A percentile compares a stretch with the other conserved stretches of the same genome.
These are phyloP conservation scores for Globisporangium acanthophoron DNA, from an alignment of 352 stramenopile genomes.

Conservation along the genomic window DNA sequence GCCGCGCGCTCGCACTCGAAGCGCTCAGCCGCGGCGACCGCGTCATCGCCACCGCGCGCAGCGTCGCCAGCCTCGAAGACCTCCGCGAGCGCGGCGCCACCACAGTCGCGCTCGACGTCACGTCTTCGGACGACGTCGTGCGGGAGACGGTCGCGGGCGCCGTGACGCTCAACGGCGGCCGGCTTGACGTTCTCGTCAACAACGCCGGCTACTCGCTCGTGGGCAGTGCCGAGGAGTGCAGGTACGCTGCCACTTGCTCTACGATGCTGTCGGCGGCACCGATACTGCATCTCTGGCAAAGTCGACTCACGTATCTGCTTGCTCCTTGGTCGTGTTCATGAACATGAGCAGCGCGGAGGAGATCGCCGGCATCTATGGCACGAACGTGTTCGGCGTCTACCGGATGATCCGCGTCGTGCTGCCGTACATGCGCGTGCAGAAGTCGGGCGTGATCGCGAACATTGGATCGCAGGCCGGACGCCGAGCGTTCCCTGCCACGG, in stretches of 20 bases:
- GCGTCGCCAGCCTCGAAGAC: slow-evolving; percentile 16
- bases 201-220: slow-evolving; percentile 37
- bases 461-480: slow-evolving; percentile 34
- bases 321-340: no score
- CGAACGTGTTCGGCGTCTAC: slow-evolving; percentile 41
- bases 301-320: no score
- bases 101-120: slow-evolving; percentile 34
- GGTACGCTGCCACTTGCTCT: background rate
- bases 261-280: background rate
- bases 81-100: slow-evolving; percentile 22
- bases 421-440: slow-evolving; percentile 31
- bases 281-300: no score
- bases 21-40: slow-evolving; percentile 24
- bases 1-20: slow-evolving; percentile 20
- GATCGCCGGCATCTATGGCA: slow-evolving; percentile 32
- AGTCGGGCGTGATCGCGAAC: slow-evolving; percentile 31
- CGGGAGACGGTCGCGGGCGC: slow-evolving; percentile 16
- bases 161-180: slow-evolving; percentile 12
- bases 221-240: slow-evolving; percentile 17
- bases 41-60: slow-evolving; percentile 35
- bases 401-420: slow-evolving; percentile 26
- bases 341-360: slow-evolving; percentile 19
- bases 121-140: slow-evolving; percentile 21
- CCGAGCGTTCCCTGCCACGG: slow-evolving; percentile 20
- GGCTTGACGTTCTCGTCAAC: slow-evolving; percentile 42